Conservation (phyloP, 306 rosid species). For the Delonix regia region DNA sequence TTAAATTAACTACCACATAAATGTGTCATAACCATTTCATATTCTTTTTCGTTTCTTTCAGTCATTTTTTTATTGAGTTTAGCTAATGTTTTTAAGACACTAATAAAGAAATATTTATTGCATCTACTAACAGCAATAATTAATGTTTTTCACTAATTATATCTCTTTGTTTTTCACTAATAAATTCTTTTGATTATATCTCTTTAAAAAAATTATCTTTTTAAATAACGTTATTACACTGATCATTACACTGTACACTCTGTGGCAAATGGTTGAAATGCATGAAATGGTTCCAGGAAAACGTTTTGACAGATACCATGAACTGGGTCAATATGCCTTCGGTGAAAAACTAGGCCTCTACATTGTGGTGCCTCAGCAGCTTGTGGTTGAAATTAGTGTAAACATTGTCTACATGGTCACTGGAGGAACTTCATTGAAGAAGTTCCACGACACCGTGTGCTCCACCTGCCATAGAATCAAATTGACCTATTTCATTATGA, state of each 20-base stretch:
- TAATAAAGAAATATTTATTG: too few species aligned
- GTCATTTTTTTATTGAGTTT: too few species aligned
- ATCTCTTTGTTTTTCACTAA: too few species aligned
- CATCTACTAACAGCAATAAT: too few species aligned
- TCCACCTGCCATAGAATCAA: slow-evolving; percentile 48
- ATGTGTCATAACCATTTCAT: too few species aligned
- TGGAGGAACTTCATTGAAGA: slow-evolving; percentile 69
- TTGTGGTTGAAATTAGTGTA: slow-evolving; percentile 59
- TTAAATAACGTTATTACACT: too few species aligned
- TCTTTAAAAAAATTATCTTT: too few species aligned
- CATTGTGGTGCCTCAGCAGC: slow-evolving; percentile 88
- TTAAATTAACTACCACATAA: too few species aligned
- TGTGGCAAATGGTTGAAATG: slow-evolving; percentile 90
- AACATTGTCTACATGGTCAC: slow-evolving; percentile 79
- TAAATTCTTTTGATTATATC: too few species aligned
- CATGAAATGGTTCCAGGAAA: slow-evolving; percentile 85
- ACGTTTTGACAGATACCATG: slow-evolving; percentile 79
- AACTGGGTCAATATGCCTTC: slow-evolving; percentile 76
- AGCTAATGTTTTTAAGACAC: too few species aligned
- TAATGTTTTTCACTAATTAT: too few species aligned
- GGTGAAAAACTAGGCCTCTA: slow-evolving; percentile 80
- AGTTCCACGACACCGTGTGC: slow-evolving; percentile 57
- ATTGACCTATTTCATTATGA: slow-evolving; percentile 68
- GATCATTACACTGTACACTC: slow-evolving; percentile 44
- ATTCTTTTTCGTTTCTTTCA: too few species aligned